Percentiles rank a stretch among this genome's conserved stretches.
Evolutionary conservation across 495 filamentous ascomycete species (phyloP).

Genomic region (Talaromyces borbonicus): DNA sequence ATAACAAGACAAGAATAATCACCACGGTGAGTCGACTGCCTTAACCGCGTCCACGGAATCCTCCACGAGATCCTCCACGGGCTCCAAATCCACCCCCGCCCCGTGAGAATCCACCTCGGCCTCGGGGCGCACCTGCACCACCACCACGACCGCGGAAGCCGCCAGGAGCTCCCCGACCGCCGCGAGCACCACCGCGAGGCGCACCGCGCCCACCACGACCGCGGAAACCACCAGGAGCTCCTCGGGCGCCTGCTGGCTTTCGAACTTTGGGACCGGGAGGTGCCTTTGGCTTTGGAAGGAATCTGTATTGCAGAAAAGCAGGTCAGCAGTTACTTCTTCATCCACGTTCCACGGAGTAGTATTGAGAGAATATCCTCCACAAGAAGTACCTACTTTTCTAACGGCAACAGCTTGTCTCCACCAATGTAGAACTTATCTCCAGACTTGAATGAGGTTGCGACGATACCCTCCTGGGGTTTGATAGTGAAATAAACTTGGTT

Average conservation of each 20-base stretch:
- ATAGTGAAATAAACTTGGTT: conserved; percentile 98
- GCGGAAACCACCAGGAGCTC: conserved; percentile 28
- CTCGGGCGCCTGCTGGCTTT: conserved; percentile 47
- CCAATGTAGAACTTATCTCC: conserved; percentile 97
- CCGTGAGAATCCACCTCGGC: conserved; percentile 31
- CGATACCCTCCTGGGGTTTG: conserved; percentile 91
- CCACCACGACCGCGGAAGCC: conserved; percentile 31
- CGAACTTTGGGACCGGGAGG: conserved; percentile 61
- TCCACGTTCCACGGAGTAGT: conserved; percentile 5
- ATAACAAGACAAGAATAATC: conserved; percentile 20
- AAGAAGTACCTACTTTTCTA: conserved; percentile 74
- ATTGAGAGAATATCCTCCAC: no score
- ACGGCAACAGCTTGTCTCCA: conserved; percentile 83
- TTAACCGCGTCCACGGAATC: conserved; percentile 29
- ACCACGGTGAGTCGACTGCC: conserved; percentile 5
- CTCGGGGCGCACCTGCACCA: conserved; percentile 16
- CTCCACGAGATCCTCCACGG: conserved; percentile 19
- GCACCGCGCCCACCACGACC: conserved; percentile 35
- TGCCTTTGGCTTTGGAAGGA: conserved; percentile 90
- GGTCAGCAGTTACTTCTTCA: conserved; percentile 12
- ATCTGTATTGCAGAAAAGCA: conserved; percentile 35
- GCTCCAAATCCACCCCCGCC: conserved; percentile 19
- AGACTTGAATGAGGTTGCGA: conserved; percentile 84
- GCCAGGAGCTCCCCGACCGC: conserved; percentile 33
- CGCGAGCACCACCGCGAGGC: conserved; percentile 24